These are phyloP conservation scores for Phytopythium delawarense DNA, from an alignment of 352 stramenopile genomes.

Conservation along the genomic window DNA sequence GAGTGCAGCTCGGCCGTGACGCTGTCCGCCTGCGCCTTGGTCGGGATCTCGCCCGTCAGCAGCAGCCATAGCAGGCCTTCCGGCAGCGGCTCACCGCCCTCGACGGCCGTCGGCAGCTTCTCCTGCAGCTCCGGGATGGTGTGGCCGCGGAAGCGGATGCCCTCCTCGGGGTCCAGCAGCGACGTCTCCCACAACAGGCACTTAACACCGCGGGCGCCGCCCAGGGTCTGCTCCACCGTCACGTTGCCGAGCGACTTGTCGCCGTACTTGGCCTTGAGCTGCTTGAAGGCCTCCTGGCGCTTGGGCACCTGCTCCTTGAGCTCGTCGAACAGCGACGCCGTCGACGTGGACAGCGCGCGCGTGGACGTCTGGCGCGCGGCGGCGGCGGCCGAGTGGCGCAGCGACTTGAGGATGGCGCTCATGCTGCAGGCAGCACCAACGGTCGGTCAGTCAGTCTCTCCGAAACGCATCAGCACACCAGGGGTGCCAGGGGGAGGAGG, in stretches of 20 bases:
- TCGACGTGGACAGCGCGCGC: constrained; percentile 66
- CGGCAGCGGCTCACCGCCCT: constrained; percentile 94
- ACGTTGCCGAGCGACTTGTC: constrained; percentile 91
- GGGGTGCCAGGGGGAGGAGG: neutral
- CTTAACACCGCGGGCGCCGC: constrained; percentile 96
- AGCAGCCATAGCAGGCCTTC: constrained; percentile 98
- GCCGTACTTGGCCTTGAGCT: constrained; percentile 93
- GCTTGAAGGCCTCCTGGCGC: constrained; percentile 92
- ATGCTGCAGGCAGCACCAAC: constrained; percentile 16
- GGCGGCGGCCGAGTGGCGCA: constrained; percentile 42
- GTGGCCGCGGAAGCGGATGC: constrained; percentile 98
- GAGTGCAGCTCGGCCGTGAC: constrained; percentile 96
- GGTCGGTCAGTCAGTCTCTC: neutral
- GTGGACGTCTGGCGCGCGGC: constrained; percentile 32
- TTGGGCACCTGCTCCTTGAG: constrained; percentile 88
- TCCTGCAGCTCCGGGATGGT: constrained; percentile 98
- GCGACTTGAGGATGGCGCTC: constrained; percentile 69
- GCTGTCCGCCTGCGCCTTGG: constrained; percentile 92
- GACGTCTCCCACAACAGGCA: constrained; percentile 99
- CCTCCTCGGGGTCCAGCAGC: constrained; percentile 93
- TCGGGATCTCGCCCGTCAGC: constrained; percentile 96
- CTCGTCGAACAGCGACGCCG: constrained; percentile 70
- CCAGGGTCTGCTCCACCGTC: constrained; percentile 96
- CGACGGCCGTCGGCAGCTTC: constrained; percentile 89
- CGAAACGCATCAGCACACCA: neutral